phyloP scores from a whole-genome alignment of 805 yeast species.

The Candida sakaeoensis region DNA sequence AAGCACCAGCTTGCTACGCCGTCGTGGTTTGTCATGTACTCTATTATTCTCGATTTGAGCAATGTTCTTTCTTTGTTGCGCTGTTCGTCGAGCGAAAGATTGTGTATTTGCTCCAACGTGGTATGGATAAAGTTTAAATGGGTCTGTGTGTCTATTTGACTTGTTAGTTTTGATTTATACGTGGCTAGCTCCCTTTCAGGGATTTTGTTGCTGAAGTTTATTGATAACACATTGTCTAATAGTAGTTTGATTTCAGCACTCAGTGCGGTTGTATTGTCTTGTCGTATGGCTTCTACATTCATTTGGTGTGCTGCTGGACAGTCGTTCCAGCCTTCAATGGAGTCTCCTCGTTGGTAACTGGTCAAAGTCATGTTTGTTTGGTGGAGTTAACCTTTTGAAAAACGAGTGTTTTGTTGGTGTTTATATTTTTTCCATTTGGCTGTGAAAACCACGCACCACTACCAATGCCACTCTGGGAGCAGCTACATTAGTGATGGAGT shows the following conservation, averaged over 20 bases:
- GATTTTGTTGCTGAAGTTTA: constrained; percentile 19
- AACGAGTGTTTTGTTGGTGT: too few relatives aligned
- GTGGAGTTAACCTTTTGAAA: too few relatives aligned
- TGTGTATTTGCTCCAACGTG: constrained; percentile 8
- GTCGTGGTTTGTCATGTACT: constrained; percentile 55
- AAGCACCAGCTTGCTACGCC: constrained; percentile 65
- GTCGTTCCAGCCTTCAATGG: constrained; percentile 59
- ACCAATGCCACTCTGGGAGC: too few relatives aligned
- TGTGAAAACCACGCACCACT: not conserved
- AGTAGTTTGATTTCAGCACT: not conserved
- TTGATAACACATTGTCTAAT: constrained; percentile 15
- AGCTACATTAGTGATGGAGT: too few relatives aligned
- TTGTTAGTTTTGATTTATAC: constrained; percentile 38
- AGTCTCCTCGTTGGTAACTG: constrained; percentile 35
- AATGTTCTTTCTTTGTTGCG: constrained; percentile 16
- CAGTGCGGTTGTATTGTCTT: not conserved
- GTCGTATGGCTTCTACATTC: not conserved
- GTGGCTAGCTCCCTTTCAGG: constrained; percentile 41
- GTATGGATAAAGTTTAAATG: constrained; percentile 15
- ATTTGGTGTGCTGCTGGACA: constrained; percentile 35
- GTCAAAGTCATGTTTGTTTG: constrained; percentile 33
- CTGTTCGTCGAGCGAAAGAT: not conserved
- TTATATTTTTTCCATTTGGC: not conserved
- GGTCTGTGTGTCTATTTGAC: not conserved
- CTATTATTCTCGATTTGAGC: constrained; percentile 35